Conservation (phyloP, 352 stramenopile genomes). For the Phytophthora colocasiae region DNA sequence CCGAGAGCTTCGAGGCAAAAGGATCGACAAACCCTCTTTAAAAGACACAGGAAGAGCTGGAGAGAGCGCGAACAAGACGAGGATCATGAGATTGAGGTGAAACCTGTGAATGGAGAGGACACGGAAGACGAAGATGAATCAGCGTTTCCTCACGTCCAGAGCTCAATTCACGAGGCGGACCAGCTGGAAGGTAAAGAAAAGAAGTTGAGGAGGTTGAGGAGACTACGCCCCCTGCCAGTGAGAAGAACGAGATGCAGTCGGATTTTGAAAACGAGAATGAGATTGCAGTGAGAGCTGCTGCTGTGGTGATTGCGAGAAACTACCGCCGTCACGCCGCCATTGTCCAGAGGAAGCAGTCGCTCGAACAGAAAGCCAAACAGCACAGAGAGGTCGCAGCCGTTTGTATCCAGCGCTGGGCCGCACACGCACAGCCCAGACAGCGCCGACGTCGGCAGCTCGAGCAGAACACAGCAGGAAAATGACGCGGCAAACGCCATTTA, state of each 20-base stretch:
- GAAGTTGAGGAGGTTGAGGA: slow-evolving; percentile 10
- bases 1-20: too few relatives aligned
- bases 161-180: slow-evolving; percentile 26
- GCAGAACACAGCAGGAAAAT: slow-evolving; percentile 17
- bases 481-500: slow-evolving; percentile 26
- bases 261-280: background rate
- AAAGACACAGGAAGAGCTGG: slow-evolving; percentile 21
- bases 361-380: slow-evolving; percentile 12
- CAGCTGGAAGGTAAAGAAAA: slow-evolving; percentile 26
- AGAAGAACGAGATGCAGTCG: background rate
- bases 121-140: slow-evolving; percentile 35
- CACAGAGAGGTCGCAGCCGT: slow-evolving; percentile 19
- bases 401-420: slow-evolving; percentile 54
- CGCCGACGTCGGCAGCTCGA: slow-evolving; percentile 10
- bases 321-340: slow-evolving; percentile 28
- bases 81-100: slow-evolving; percentile 14
- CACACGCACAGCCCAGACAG: slow-evolving; percentile 39
- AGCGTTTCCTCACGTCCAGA: slow-evolving; percentile 44
- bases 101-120: slow-evolving; percentile 22
- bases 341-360: slow-evolving; percentile 8
- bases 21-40: too few relatives aligned
- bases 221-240: background rate
- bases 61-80: slow-evolving; percentile 10
- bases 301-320: slow-evolving; percentile 38
- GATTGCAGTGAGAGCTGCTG: slow-evolving; percentile 30